A percentile compares a stretch with the other conserved stretches of the same genome.
phyloP scores from a whole-genome alignment of 805 yeast genomes.

The Wickerhamiella brachini region DNA sequence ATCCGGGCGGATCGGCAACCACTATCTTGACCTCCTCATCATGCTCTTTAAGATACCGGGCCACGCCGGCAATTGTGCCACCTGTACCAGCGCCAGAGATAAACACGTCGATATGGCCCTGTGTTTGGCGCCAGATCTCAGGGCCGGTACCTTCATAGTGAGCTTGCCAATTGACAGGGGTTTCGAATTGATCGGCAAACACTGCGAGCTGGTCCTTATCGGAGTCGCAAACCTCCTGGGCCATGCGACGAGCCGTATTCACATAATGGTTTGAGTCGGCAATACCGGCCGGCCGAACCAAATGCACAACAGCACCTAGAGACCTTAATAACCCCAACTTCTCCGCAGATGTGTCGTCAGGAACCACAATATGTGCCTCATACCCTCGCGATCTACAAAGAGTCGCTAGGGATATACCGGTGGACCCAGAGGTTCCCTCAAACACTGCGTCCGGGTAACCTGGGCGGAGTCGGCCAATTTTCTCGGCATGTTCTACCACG shows the following conservation, averaged over 20 bases:
- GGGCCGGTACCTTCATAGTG: constrained; percentile 85
- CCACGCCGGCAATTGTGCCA: constrained; percentile 91
- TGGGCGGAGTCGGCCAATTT: constrained; percentile 41
- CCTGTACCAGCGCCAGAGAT: constrained; percentile 94
- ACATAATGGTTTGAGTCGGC: constrained; percentile 91
- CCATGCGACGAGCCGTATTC: constrained; percentile 64
- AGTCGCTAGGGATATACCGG: constrained; percentile 88
- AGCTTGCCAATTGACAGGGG: constrained; percentile 74
- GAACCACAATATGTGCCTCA: constrained; percentile 82
- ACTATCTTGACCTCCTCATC: constrained; percentile 35
- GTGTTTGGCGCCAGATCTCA: constrained; percentile 69
- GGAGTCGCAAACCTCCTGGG: constrained; percentile 30
- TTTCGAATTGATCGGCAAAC: constrained; percentile 93
- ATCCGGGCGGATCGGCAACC: constrained; percentile 92
- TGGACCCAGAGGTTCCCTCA: constrained; percentile 95
- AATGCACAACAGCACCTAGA: constrained; percentile 71
- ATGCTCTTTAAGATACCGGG: constrained; percentile 51
- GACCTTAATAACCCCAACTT: constrained; percentile 57
- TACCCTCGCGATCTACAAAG: constrained; percentile 84
- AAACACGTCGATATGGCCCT: constrained; percentile 54
- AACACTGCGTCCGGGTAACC: constrained; percentile 58
- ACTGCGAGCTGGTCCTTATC: constrained; percentile 42
- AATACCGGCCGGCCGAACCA: constrained; percentile 87
- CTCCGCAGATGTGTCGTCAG: constrained; percentile 84
- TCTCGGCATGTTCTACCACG: constrained; percentile 58